These are phyloP conservation scores for Melampsora occidentalis DNA, from an alignment of 1,284 basidiomycete genomes.

Conservation along the genomic window DNA sequence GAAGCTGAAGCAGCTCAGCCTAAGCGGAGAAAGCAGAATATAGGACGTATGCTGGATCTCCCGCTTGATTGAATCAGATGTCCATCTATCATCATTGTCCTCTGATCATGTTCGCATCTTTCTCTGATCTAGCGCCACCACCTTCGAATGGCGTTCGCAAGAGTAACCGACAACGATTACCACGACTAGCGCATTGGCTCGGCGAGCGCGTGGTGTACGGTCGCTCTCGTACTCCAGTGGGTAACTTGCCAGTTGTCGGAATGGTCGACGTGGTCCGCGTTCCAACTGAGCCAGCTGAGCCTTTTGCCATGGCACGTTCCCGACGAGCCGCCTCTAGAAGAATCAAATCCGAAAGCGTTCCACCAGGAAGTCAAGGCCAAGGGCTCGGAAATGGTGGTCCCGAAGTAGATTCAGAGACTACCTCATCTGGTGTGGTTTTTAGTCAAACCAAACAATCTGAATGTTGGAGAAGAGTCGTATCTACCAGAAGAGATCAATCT, in stretches of 20 bases:
- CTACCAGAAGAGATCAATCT: conserved; percentile 19
- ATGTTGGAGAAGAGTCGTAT: conserved; percentile 11
- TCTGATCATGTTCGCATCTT: background rate
- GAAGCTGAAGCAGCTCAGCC: background rate
- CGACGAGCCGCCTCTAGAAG: background rate
- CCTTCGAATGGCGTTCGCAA: conserved; percentile 21
- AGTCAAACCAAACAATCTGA: conserved; percentile 30
- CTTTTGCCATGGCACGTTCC: conserved; percentile 4
- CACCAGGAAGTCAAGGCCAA: background rate
- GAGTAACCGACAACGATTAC: conserved; percentile 10
- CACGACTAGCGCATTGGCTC: conserved; percentile 29
- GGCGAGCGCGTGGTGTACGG: conserved; percentile 38
- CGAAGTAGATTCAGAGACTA: conserved; percentile 10
- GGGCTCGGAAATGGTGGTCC: background rate
- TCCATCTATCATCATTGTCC: background rate
- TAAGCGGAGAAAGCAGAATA: conserved; percentile 18
- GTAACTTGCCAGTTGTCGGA: conserved; percentile 20
- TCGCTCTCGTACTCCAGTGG: conserved; percentile 17
- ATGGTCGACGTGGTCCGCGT: conserved; percentile 42
- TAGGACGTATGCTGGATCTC: conserved; percentile 13
- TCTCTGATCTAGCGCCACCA: background rate
- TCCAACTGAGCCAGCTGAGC: conserved; percentile 3
- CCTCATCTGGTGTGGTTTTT: conserved; percentile 22
- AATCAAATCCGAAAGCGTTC: conserved; percentile 40
- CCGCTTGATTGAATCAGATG: background rate